Conservation (phyloP, 345 rosid genomes). For the Pseudoturritis turrita region DNA sequence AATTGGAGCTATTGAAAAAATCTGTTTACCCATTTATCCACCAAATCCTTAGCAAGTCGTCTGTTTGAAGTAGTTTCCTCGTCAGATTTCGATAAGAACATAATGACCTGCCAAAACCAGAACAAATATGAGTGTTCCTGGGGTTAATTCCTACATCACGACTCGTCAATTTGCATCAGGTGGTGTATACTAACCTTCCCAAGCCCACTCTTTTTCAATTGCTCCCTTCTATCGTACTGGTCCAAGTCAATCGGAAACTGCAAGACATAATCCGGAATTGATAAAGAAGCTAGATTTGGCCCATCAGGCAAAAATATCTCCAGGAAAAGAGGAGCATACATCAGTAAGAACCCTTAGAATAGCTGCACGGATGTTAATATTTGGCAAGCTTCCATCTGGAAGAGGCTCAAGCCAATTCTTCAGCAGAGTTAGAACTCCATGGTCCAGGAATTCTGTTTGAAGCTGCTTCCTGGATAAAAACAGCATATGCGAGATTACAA, state of each 20-base stretch:
- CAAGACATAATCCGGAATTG: slow-evolving; percentile 20
- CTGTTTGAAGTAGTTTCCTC: slow-evolving; percentile 95
- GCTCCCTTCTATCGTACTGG: slow-evolving; percentile 92
- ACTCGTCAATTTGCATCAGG: neutral
- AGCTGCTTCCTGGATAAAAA: slow-evolving; percentile 78
- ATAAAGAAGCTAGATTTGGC: neutral
- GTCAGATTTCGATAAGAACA: slow-evolving; percentile 95
- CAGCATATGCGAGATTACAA: neutral
- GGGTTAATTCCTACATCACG: neutral
- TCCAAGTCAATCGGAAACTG: slow-evolving; percentile 94
- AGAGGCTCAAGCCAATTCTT: slow-evolving; percentile 99
- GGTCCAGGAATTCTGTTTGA: slow-evolving; percentile 91
- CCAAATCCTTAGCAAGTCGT: slow-evolving; percentile 94
- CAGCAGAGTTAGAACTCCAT: slow-evolving; percentile 79
- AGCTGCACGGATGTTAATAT: slow-evolving; percentile 90
- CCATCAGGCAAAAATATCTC: neutral
- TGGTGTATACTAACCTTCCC: slow-evolving; percentile 64
- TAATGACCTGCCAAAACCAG: slow-evolving; percentile 60
- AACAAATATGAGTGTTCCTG: neutral
- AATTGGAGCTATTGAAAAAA: neutral
- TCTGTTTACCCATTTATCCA: slow-evolving; percentile 87
- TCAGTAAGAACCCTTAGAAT: slow-evolving; percentile 72
- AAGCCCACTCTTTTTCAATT: slow-evolving; percentile 90
- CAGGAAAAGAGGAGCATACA: slow-evolving; percentile 36
- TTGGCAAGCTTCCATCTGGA: slow-evolving; percentile 98